phyloP scores from a whole-genome alignment of 805 yeast genomes.

The Priceomyces carsonii region DNA sequence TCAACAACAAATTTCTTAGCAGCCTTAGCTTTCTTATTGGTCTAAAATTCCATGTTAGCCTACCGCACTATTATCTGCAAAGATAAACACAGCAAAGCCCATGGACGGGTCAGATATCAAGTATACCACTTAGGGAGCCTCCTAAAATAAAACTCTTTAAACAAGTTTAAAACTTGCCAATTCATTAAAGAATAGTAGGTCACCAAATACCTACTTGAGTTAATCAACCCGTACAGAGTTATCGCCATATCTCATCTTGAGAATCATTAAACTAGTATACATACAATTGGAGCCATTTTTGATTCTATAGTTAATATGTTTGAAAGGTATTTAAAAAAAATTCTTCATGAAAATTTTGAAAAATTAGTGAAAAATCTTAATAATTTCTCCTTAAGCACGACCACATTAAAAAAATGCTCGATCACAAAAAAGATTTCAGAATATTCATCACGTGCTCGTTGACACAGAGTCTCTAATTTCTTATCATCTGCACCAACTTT shows the following conservation, averaged over 20 bases:
- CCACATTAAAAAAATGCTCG: no score
- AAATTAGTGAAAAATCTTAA: no score
- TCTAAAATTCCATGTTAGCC: conserved; percentile 67
- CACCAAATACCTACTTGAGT: no score
- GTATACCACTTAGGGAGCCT: conserved; percentile 1
- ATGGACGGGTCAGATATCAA: conserved; percentile 37
- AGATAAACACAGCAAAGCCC: conserved; percentile 51
- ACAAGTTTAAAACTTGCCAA: not conserved
- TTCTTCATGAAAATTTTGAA: no score
- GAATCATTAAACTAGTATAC: conserved; percentile 36
- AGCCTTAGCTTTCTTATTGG: conserved; percentile 68
- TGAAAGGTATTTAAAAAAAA: not conserved
- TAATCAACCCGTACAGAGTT: conserved; percentile 36
- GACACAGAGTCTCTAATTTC: not conserved
- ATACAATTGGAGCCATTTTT: conserved; percentile 90
- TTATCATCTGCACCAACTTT: not conserved
- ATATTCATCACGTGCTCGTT: no score
- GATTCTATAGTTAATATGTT: conserved; percentile 5
- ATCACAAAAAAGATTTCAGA: no score
- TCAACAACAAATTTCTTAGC: conserved; percentile 93
- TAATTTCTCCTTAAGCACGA: no score
- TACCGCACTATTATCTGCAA: conserved; percentile 59
- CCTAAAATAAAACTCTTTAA: not conserved
- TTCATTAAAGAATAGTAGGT: no score
- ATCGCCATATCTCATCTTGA: conserved; percentile 5